Percentiles rank a stretch among this genome's conserved stretches.
phyloP scores from a whole-genome alignment of 306 rosid genomes.

The Alnus glutinosa region DNA sequence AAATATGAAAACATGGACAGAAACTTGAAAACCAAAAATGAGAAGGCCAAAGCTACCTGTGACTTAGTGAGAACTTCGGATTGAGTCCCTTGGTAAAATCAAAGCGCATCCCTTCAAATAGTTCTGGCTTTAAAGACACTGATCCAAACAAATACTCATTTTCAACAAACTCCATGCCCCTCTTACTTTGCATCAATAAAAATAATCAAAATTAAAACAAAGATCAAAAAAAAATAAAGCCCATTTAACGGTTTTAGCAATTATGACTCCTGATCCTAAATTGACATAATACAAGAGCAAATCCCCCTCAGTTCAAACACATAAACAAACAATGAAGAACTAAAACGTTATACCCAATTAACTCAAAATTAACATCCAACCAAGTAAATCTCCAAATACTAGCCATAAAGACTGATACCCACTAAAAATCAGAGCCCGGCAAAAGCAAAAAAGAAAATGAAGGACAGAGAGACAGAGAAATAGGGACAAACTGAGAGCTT shows the following conservation, averaged over 20 bases:
- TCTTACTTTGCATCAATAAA: background rate
- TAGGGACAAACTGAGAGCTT: conserved; percentile 77
- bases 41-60: conserved; percentile 57
- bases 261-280: background rate
- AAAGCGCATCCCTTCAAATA: conserved; percentile 93
- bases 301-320: background rate
- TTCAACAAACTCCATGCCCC: background rate
- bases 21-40: background rate
- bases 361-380: background rate
- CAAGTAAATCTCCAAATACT: background rate
- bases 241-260: background rate
- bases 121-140: conserved; percentile 97
- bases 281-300: background rate
- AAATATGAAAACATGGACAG: background rate
- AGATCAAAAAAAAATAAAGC: background rate
- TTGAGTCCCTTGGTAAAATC: conserved; percentile 93
- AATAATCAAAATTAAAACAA: background rate
- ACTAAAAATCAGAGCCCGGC: background rate
- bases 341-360: too few relatives aligned
- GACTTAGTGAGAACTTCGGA: conserved; percentile 94
- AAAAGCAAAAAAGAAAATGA: background rate
- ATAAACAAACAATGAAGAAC: too few relatives aligned
- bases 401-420: background rate
- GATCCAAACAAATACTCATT: conserved; percentile 6
- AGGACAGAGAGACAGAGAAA: background rate